Evolutionary conservation across 352 stramenopile species (phyloP).

Genomic region (Blastocystis sp.): DNA sequence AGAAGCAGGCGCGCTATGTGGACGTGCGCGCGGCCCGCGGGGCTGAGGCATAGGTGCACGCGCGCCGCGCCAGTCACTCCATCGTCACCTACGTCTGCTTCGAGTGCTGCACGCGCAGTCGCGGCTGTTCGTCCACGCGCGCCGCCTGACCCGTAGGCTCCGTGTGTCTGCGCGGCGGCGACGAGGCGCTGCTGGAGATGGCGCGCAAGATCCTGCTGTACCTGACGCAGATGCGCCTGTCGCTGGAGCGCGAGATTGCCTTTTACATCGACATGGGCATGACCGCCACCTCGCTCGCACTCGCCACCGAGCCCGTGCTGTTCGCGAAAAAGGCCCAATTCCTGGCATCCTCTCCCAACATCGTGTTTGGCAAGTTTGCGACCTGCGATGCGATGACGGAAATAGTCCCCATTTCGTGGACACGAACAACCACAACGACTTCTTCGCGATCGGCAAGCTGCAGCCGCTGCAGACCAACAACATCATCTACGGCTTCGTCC

Average conservation of each 20-base stretch:
- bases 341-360: conserved; percentile 37
- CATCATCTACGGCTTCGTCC: conserved; percentile 40
- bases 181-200: neutral
- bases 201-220: conserved; percentile 29
- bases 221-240: conserved; percentile 25
- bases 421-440: conserved; percentile 60
- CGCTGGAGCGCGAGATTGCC: conserved; percentile 28
- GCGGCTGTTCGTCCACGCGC: neutral
- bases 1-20: neutral
- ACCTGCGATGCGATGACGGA: neutral
- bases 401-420: conserved; percentile 47
- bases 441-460: conserved; percentile 37
- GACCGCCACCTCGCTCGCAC: conserved; percentile 4
- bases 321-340: conserved; percentile 30
- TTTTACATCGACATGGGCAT: conserved; percentile 50
- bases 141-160: neutral
- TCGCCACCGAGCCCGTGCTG: conserved; percentile 10
- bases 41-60: neutral
- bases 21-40: neutral
- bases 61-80: neutral
- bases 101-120: conserved; percentile 32
- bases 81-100: conserved; percentile 55
- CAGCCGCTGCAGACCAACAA: conserved; percentile 3
- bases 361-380: conserved; percentile 38
- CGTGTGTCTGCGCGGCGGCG: conserved; percentile 32